Evolutionary conservation across 2,329 filamentous ascomycete genomes (phyloP), one percentile per base, ranked within the genome.

Genomic region (Neonectria coccinea): DNA sequence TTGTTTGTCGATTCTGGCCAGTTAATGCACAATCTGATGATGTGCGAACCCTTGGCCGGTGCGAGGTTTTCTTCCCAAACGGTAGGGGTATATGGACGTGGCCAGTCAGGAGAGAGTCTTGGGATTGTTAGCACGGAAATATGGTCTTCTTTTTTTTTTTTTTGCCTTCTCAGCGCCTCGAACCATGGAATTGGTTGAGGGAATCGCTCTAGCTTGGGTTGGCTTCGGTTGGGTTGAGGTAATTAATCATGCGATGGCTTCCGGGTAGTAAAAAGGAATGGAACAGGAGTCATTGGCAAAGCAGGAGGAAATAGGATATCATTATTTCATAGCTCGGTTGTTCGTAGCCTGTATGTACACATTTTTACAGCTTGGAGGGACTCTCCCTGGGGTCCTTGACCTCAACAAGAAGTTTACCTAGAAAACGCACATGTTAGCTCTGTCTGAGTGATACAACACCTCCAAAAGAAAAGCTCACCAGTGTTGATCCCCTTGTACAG

Each of bases 401-500:
- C 70, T 76, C 75, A 33, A 76, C 70, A 33, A 76, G 69, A 22
- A 76, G 36, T 81, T 90, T 86, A 79, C 91, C 68, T 68, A 36
- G 7, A 45, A 6, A 22, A 22, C 22, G 22, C 22, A 22, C 22
- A n/a, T 5, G 33, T 66, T 57, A 64, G 60, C 56, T 4, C 22
- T 22, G 22, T 22, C 20, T 47, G 5, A 1, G 36, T 39, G 36
- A 16, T 16, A 5, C 10, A 11, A 12, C 31, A 33, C 14, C 2
- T 16, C 12, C 36, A 41, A 44, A 44, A 48, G 9, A 16, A 31
- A 20, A 20, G 48, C 64, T 36, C 57, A 69, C 67, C 92, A 8
- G 87, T 93, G 77, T 94, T 94, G 36, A 84, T 81, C 25, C 92
- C 92, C 64, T 87, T 83, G 76, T 90, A 94, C 61, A 94, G 78